Evolutionary conservation across 495 filamentous ascomycete genomes (phyloP).

Genomic region (Penicillium lividum): DNA sequence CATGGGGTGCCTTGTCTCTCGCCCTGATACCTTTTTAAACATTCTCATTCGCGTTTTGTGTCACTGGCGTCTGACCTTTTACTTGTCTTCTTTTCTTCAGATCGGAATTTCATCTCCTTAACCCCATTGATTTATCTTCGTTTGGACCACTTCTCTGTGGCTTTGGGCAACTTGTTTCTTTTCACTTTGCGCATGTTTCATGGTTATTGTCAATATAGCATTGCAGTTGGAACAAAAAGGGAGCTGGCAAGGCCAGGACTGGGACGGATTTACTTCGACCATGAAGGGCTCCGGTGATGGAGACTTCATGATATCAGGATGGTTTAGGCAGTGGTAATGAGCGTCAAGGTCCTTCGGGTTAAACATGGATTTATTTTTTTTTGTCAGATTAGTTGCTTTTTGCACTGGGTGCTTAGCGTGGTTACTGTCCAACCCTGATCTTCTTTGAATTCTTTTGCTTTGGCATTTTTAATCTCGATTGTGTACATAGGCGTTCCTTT

Average conservation of each 20-base stretch:
- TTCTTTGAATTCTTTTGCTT: slow-evolving; percentile 2
- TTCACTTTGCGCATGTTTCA: slow-evolving; percentile 5
- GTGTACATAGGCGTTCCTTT: neutral
- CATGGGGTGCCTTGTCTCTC: slow-evolving; percentile 33
- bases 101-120: slow-evolving; percentile 30
- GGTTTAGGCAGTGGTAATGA: slow-evolving; percentile 23
- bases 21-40: slow-evolving; percentile 42
- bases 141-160: slow-evolving; percentile 14
- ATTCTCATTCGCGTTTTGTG: slow-evolving; percentile 19
- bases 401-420: slow-evolving; percentile 23
- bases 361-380: slow-evolving; percentile 12
- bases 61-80: slow-evolving; percentile 38
- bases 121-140: slow-evolving; percentile 14
- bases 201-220: slow-evolving; percentile 9
- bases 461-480: neutral
- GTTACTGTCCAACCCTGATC: slow-evolving; percentile 20
- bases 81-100: slow-evolving; percentile 24
- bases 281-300: slow-evolving; percentile 5
- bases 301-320: slow-evolving; percentile 8
- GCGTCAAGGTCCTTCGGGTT: slow-evolving; percentile 14
- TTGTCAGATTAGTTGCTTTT: slow-evolving; percentile 23
- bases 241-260: slow-evolving; percentile 2
- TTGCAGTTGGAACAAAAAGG: slow-evolving; percentile 9
- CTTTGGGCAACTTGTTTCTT: slow-evolving; percentile 9
- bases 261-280: slow-evolving; percentile 7